phyloP scores from a whole-genome alignment of 805 yeast species.

The Hanseniaspora clermontiae region DNA sequence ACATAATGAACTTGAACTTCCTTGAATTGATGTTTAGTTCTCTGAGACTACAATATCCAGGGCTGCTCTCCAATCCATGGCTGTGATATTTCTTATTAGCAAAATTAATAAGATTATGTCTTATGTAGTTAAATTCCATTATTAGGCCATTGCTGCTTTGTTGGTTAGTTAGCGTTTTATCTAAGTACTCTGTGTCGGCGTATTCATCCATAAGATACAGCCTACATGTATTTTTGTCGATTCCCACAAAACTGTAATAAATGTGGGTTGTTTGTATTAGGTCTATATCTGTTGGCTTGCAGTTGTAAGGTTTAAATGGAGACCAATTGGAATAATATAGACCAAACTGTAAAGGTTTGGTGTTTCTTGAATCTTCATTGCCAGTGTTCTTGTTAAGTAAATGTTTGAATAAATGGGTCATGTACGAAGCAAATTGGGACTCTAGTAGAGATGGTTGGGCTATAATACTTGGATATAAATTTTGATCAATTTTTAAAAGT shows the following conservation, averaged over 20 bases:
- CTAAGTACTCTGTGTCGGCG: slow-evolving; percentile 37
- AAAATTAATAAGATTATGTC: slow-evolving; percentile 19
- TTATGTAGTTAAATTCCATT: slow-evolving; percentile 38
- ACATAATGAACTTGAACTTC: slow-evolving; percentile 46
- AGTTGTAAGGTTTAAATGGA: slow-evolving; percentile 47
- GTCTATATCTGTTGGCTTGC: slow-evolving; percentile 52
- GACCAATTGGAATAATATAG: slow-evolving; percentile 54
- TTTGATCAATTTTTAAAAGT: background rate
- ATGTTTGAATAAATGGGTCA: background rate
- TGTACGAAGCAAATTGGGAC: background rate
- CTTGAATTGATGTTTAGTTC: slow-evolving; percentile 17
- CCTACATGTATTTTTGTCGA: slow-evolving; percentile 42
- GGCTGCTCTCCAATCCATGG: background rate
- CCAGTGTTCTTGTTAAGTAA: background rate
- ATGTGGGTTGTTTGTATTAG: slow-evolving; percentile 46
- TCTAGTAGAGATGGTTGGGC: background rate
- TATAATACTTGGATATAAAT: background rate
- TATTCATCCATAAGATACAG: slow-evolving; percentile 47
- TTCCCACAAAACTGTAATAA: slow-evolving; percentile 62
- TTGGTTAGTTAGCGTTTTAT: background rate
- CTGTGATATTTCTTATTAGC: background rate
- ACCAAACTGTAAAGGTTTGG: slow-evolving; percentile 19
- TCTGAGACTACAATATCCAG: background rate
- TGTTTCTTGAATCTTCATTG: background rate
- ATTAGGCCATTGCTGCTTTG: slow-evolving; percentile 33